phyloP scores from a whole-genome alignment of 805 yeast species.

The Nakazawaea peltata region DNA sequence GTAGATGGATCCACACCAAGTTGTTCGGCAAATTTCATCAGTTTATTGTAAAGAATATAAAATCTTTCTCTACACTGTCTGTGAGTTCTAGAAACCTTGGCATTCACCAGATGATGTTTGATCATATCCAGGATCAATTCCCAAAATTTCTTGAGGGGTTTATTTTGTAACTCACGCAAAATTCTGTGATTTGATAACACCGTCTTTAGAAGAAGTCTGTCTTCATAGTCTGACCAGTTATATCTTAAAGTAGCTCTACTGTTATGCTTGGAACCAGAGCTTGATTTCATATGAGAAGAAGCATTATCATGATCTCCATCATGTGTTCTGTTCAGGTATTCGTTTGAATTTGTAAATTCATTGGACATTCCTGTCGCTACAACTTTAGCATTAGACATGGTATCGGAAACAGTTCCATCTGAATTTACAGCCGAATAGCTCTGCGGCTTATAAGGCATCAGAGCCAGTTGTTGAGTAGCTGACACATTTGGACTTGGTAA shows the following conservation, averaged over 20 bases:
- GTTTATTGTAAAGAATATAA: constrained; percentile 9
- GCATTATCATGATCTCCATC: constrained; percentile 4
- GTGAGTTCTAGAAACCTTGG: constrained; percentile 8
- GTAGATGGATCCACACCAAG: constrained; percentile 7
- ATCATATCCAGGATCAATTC: constrained; percentile 7
- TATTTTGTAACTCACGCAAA: constrained; percentile 3
- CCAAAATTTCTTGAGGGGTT: constrained; percentile 11
- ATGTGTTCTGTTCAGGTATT: background rate
- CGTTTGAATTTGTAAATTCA: background rate
- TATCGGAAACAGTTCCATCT: background rate
- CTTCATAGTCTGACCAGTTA: constrained; percentile 10
- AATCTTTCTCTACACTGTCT: constrained; percentile 11
- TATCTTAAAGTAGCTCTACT: constrained; percentile 9
- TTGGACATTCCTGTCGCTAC: background rate
- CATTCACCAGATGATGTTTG: constrained; percentile 1
- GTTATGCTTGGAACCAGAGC: too few species aligned
- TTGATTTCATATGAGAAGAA: background rate
- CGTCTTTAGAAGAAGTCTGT: constrained; percentile 6
- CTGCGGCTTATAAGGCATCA: background rate
- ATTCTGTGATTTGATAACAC: constrained; percentile 6
- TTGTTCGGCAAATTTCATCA: constrained; percentile 9
- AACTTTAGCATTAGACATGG: background rate
- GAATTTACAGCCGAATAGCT: background rate
- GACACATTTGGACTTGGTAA: background rate
- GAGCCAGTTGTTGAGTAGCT: too few species aligned